Conservation (phyloP, 257 asterid genomes). For the Capsicum chinense region DNA sequence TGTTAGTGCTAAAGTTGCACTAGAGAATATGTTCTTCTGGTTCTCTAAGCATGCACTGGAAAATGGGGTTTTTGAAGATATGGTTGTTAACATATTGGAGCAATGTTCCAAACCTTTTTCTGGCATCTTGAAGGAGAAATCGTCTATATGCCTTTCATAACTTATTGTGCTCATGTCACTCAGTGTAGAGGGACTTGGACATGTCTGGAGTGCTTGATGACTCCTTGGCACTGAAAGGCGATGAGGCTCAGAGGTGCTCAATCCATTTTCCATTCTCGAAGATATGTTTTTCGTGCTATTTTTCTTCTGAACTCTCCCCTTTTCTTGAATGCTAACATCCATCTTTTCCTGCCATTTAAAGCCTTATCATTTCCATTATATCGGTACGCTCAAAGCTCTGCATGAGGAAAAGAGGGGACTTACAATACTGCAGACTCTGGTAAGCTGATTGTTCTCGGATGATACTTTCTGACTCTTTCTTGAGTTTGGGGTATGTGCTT, state of each 20-base stretch:
- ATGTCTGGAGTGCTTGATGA: slow-evolving; percentile 36
- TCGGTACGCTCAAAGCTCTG: slow-evolving; percentile 8
- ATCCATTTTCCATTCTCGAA: slow-evolving; percentile 47
- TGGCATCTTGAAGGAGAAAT: slow-evolving; percentile 40
- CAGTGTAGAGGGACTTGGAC: slow-evolving; percentile 55
- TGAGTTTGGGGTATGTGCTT: slow-evolving; percentile 33
- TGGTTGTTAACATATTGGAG: slow-evolving; percentile 39
- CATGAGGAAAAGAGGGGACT: slow-evolving; percentile 25
- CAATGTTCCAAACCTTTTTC: slow-evolving; percentile 38
- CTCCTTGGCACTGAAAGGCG: slow-evolving; percentile 50
- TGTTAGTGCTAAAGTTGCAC: slow-evolving; percentile 43
- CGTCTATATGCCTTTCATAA: slow-evolving; percentile 47
- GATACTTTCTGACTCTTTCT: slow-evolving; percentile 38
- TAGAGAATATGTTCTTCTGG: slow-evolving; percentile 34
- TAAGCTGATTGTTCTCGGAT: slow-evolving; percentile 37
- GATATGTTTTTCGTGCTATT: slow-evolving; percentile 38
- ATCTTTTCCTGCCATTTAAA: slow-evolving; percentile 43
- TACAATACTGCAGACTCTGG: slow-evolving; percentile 38
- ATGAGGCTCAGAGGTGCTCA: slow-evolving; percentile 36
- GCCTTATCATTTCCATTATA: not conserved
- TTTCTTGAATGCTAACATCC: slow-evolving; percentile 34
- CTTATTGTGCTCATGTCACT: slow-evolving; percentile 56
- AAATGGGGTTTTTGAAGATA: slow-evolving; percentile 36
- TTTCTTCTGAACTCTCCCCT: slow-evolving; percentile 46
- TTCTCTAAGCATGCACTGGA: slow-evolving; percentile 30